A percentile compares a stretch with the other conserved stretches of the same genome.
These are phyloP conservation scores for Quercus tomentella DNA, from an alignment of 331 rosid genomes.

Conservation along the genomic window DNA sequence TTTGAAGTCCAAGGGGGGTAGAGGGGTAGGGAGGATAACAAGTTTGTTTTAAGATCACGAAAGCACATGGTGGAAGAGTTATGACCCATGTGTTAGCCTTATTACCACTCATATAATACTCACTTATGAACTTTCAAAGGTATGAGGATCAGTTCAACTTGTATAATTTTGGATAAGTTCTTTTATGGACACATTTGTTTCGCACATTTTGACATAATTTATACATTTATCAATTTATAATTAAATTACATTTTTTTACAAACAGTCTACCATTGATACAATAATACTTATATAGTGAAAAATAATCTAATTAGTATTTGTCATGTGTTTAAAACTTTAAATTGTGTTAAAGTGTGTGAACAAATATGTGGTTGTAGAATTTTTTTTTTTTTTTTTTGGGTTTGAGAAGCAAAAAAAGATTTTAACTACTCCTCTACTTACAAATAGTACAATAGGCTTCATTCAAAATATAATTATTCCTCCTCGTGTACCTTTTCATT, in stretches of 20 bases:
- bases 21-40: neutral
- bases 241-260: no score
- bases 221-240: no score
- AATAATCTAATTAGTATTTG: no score
- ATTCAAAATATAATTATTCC: slow-evolving; percentile 4
- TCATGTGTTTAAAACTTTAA: no score
- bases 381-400: neutral
- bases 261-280: no score
- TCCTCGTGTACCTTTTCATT: slow-evolving; percentile 29
- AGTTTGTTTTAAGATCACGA: slow-evolving; percentile 27
- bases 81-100: slow-evolving; percentile 14
- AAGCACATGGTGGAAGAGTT: slow-evolving; percentile 20
- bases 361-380: no score
- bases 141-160: slow-evolving; percentile 14
- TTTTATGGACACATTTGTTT: no score
- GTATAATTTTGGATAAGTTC: neutral
- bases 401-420: neutral
- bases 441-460: neutral
- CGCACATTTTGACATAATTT: no score
- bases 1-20: slow-evolving; percentile 5
- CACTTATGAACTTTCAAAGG: neutral
- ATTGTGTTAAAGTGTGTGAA: no score
- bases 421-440: neutral
- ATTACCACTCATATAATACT: neutral
- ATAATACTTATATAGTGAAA: no score